These are phyloP conservation scores for Dendrobium catenatum DNA, from an alignment of 106 monocot genomes.

Conservation along the genomic window DNA sequence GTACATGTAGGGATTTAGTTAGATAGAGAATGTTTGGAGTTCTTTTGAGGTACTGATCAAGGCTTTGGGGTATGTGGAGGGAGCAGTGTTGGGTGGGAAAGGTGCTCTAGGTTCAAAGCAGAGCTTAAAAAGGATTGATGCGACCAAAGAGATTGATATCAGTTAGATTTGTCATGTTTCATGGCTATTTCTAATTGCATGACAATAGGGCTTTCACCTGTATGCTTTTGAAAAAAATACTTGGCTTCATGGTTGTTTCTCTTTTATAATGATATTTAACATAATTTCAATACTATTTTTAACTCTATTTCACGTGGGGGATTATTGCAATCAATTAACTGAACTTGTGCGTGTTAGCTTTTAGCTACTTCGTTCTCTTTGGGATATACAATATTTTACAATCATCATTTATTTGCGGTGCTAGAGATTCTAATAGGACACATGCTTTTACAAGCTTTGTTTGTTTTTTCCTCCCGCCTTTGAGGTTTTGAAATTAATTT, in stretches of 20 bases:
- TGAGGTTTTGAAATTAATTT: conserved; percentile 13
- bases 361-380: neutral
- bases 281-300: neutral
- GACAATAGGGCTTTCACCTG: neutral
- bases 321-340: neutral
- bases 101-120: neutral
- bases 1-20: neutral
- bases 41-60: neutral
- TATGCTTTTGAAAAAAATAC: neutral
- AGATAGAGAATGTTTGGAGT: neutral
- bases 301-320: neutral
- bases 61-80: neutral
- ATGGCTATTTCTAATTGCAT: neutral
- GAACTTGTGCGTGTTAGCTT: neutral
- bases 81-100: neutral
- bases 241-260: neutral
- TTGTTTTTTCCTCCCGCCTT: neutral
- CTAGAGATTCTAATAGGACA: neutral
- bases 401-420: neutral
- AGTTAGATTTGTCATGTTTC: neutral
- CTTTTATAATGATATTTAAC: neutral
- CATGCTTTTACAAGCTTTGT: neutral
- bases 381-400: neutral
- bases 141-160: neutral
- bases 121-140: neutral